phyloP scores from a whole-genome alignment of 2,329 filamentous ascomycete genomes.

The Aspergillus neoniger region DNA sequence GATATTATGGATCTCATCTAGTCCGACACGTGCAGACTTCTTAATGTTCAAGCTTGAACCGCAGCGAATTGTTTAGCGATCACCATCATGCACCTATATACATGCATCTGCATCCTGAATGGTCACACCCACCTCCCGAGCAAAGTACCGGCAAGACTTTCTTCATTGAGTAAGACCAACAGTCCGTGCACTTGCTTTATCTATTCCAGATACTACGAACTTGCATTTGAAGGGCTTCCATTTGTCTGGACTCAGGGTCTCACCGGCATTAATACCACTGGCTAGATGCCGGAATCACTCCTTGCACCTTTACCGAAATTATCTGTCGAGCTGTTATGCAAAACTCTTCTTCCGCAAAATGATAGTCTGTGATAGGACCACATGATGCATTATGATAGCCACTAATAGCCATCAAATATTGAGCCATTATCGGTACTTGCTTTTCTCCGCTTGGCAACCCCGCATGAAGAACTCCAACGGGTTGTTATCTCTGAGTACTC shows the following conservation, averaged over 20 bases:
- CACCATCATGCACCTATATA: too few relatives aligned
- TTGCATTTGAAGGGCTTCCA: not conserved
- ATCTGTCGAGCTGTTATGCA: not conserved
- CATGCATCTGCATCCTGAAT: not conserved
- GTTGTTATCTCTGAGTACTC: not conserved
- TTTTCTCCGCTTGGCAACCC: not conserved
- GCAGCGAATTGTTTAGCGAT: not conserved
- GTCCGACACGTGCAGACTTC: too few relatives aligned
- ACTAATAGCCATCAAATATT: not conserved
- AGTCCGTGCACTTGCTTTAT: not conserved
- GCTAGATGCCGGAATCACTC: not conserved
- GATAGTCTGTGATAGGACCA: not conserved
- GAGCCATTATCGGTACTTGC: not conserved
- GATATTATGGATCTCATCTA: too few relatives aligned
- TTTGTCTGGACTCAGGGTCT: too few relatives aligned
- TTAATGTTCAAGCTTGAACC: not conserved
- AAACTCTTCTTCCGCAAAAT: not conserved
- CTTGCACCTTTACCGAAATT: not conserved
- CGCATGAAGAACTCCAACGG: not conserved
- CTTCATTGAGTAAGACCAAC: not conserved
- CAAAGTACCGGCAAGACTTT: not conserved
- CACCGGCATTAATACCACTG: not conserved
- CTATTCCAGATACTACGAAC: not conserved
- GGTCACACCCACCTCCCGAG: not conserved
- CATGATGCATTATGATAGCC: not conserved